A percentile compares a stretch with the other conserved stretches of the same genome.
These are phyloP conservation scores for Fusarium sp. DNA, from an alignment of 2,329 filamentous ascomycete genomes.

Conservation along the genomic window DNA sequence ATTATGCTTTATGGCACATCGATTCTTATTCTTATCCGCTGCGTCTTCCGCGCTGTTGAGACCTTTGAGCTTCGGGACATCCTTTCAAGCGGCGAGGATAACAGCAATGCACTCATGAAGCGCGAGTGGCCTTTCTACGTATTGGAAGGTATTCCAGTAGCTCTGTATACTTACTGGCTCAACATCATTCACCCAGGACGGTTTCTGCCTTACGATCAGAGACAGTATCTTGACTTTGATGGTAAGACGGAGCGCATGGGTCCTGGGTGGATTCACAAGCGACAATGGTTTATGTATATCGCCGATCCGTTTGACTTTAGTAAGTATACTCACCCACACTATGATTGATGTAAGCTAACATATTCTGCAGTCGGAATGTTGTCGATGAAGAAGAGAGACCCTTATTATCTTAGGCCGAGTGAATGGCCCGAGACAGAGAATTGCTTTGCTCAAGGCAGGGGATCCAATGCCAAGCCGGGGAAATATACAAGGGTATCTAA, in stretches of 20 bases:
- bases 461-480: slow-evolving; percentile 28
- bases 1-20: slow-evolving; percentile 45
- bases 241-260: slow-evolving; percentile 50
- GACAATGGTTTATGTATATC: slow-evolving; percentile 31
- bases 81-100: slow-evolving; percentile 22
- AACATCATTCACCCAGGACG: slow-evolving; percentile 57
- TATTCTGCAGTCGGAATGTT: slow-evolving; percentile 33
- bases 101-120: slow-evolving; percentile 47
- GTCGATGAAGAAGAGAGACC: slow-evolving; percentile 39
- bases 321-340: neutral
- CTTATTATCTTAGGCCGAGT: slow-evolving; percentile 35
- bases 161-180: slow-evolving; percentile 56
- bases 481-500: slow-evolving; percentile 26
- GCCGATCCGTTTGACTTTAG: slow-evolving; percentile 40
- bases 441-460: slow-evolving; percentile 41
- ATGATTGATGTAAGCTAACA: neutral
- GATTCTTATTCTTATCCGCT: slow-evolving; percentile 40
- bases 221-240: slow-evolving; percentile 55
- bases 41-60: slow-evolving; percentile 43
- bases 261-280: slow-evolving; percentile 43
- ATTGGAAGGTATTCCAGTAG: slow-evolving; percentile 58
- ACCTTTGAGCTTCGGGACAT: slow-evolving; percentile 37
- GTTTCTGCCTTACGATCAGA: slow-evolving; percentile 53
- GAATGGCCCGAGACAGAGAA: slow-evolving; percentile 37
- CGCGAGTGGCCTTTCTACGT: slow-evolving; percentile 61